Evolutionary conservation across 352 stramenopile genomes (phyloP).

Genomic region (Globisporangium echinulatum): DNA sequence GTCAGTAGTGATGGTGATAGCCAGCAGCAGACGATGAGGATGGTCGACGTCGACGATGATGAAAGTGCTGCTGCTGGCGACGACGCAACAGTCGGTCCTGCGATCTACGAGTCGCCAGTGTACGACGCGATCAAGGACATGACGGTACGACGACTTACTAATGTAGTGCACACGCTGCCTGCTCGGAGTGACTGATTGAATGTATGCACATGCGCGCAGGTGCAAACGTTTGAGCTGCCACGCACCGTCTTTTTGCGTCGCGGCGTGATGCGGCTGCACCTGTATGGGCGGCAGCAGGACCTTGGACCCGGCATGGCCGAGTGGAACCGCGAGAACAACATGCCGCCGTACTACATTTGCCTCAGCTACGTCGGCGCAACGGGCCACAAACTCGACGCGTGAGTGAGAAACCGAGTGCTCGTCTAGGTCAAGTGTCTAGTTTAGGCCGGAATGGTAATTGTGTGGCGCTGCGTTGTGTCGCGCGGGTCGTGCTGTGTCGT

Average conservation of each 20-base stretch:
- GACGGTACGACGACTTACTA: constrained; percentile 8
- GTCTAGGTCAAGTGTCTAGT: neutral
- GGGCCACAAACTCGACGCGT: neutral
- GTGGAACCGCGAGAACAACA: constrained; percentile 38
- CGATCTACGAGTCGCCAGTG: constrained; percentile 46
- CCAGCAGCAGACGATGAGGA: neutral
- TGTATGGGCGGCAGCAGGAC: constrained; percentile 49
- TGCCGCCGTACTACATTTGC: constrained; percentile 63
- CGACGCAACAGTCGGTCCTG: constrained; percentile 2
- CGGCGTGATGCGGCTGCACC: constrained; percentile 48
- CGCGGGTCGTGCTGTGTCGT: too few relatives aligned
- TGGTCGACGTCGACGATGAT: constrained; percentile 2
- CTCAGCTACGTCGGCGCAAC: constrained; percentile 59
- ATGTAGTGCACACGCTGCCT: neutral
- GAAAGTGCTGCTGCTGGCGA: neutral
- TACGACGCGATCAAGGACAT: constrained; percentile 52
- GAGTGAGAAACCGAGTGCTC: neutral
- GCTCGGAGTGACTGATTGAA: neutral
- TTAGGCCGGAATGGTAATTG: too few relatives aligned
- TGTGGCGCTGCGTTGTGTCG: too few relatives aligned
- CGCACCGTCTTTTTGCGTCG: constrained; percentile 30
- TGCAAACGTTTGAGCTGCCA: constrained; percentile 47
- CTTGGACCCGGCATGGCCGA: constrained; percentile 33
- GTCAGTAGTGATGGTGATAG: neutral
- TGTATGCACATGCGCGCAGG: constrained; percentile 11